Base-by-base conservation (phyloP, 331 rosid genomes). In the Pyrus hybrid region DNA sequence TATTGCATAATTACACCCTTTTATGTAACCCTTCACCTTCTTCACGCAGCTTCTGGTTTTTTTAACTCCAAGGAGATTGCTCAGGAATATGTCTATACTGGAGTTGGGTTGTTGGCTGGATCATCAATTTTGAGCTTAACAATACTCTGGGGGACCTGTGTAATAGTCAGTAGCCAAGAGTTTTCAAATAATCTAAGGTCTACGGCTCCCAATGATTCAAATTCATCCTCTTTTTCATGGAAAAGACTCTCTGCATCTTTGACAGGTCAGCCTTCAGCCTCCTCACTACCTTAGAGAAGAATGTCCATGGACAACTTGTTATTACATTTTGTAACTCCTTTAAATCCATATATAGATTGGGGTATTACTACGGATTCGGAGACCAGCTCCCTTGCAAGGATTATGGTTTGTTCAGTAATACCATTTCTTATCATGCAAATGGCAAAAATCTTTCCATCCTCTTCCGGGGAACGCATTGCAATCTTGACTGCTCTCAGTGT, bases 41-140 rank as follows among this genome's bases (percentile, higher is more conserved):
- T 54, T 0, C 30, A 28, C 32, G 18, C 74, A 89, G 93, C 84
- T 18, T 85, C 93, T 64, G 93, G 93, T 25, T 79, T 89, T 72
- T 68, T 84, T 13, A 83, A 90, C 47, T 80, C 87, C 9, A 80
- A 83, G 76, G 90, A 87, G n/a, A 73, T 76, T 17, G 91, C 93
- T 57, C 85, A 87, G 78, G 91, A 89, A 26, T 87, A 73, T 76
- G 93, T 87, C 29, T 83, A 80, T 13, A 85, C 90, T 26, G 90
- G 93, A 20, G 91, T 89, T 43, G 93, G 93, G 13, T 82, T 87
- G 63, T 68, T 89, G 81, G 91, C 93, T 29, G 93, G 93, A 51
- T 81, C 93, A 13, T 89, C 93, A 69, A 87, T 89, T 74, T 57
- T 89, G 68, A 91, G 78, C 72, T 81, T 85, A 22, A 89, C 91